These are phyloP conservation scores for Gastrolobium villosum DNA, from an alignment of 306 rosid genomes.

Conservation along the genomic window DNA sequence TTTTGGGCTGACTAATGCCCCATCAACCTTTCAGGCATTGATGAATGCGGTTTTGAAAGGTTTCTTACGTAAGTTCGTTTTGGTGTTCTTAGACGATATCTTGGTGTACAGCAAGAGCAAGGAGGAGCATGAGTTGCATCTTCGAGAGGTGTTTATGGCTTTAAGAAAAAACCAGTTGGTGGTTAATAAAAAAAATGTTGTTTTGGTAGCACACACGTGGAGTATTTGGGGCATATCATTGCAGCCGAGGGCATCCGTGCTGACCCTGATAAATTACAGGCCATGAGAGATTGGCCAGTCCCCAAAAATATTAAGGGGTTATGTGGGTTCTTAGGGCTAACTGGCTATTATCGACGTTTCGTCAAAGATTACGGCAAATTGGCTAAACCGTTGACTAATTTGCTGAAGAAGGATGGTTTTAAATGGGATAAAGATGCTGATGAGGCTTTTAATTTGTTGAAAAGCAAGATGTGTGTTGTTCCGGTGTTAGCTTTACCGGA, in stretches of 20 bases:
- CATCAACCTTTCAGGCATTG: neutral
- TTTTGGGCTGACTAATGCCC: neutral
- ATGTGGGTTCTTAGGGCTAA: neutral
- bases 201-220: too few relatives aligned
- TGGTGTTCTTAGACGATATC: neutral
- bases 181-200: neutral
- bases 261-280: too few relatives aligned
- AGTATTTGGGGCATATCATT: too few relatives aligned
- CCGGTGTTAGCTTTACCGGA: neutral
- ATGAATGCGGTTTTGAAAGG: too few relatives aligned
- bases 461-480: fast-evolving
- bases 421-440: neutral
- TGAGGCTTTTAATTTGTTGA: neutral
- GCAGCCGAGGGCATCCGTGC: too few relatives aligned
- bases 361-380: neutral
- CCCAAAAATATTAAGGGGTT: neutral
- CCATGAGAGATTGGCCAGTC: too few relatives aligned
- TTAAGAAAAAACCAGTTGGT: neutral
- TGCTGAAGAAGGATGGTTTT: neutral
- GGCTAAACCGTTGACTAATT: neutral
- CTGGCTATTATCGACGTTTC: neutral
- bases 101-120: neutral
- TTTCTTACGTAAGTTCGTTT: too few relatives aligned
- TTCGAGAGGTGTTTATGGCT: fast-evolving
- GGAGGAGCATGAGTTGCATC: neutral